Conservation (phyloP, 495 filamentous ascomycete genomes). For the Collariella sp. region DNA sequence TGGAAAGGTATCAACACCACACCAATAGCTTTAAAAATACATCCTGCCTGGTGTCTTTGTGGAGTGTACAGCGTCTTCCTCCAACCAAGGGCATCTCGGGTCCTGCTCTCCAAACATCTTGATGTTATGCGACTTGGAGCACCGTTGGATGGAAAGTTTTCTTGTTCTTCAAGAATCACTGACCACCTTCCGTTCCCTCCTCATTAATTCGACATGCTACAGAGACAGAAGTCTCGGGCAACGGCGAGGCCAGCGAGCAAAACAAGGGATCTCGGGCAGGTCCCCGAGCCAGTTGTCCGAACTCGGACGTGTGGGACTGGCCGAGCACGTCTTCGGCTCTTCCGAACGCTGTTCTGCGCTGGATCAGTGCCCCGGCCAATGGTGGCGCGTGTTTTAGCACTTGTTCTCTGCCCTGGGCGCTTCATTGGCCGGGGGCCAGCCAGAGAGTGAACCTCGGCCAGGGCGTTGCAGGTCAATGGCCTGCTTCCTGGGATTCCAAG, state of each 20-base stretch:
- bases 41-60: too few species aligned
- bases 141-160: too few species aligned
- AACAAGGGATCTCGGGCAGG: background rate
- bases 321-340: background rate
- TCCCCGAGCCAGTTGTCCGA: background rate
- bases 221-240: too few species aligned
- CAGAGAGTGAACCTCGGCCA: background rate
- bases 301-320: constrained; percentile 2
- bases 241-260: too few species aligned
- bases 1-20: too few species aligned
- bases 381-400: background rate
- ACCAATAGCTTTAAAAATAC: too few species aligned
- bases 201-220: too few species aligned
- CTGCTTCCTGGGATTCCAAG: background rate
- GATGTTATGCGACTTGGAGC: too few species aligned
- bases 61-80: too few species aligned
- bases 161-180: too few species aligned
- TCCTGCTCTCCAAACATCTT: background rate
- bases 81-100: too few species aligned
- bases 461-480: background rate
- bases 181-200: too few species aligned
- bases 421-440: background rate
- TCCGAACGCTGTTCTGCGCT: background rate
- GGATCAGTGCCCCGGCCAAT: background rate
- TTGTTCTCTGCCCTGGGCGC: background rate